Percentiles rank a stretch among this genome's conserved stretches.
phyloP scores from a whole-genome alignment of 805 yeast species.

The Tetrapisispora arboricola region DNA sequence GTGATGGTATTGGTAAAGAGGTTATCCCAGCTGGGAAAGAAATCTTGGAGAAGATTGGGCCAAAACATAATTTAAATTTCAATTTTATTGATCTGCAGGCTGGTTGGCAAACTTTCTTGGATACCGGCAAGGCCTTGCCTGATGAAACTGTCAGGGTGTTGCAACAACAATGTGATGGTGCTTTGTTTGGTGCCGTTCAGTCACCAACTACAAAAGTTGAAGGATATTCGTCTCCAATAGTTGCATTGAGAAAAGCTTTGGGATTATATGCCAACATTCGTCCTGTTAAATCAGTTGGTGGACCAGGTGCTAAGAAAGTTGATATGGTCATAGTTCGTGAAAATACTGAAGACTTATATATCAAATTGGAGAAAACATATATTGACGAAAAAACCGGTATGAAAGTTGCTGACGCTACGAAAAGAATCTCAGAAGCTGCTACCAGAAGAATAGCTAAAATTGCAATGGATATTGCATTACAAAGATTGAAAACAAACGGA shows the following conservation, averaged over 20 bases:
- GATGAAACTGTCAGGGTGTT: conserved; percentile 78
- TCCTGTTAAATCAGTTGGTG: conserved; percentile 90
- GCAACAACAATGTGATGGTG: conserved; percentile 85
- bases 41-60: conserved; percentile 71
- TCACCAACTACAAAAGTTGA: conserved; percentile 90
- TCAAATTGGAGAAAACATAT: conserved; percentile 80
- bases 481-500: conserved; percentile 69
- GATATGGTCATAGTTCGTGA: conserved; percentile 98
- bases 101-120: conserved; percentile 87
- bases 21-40: conserved; percentile 95
- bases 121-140: conserved; percentile 94
- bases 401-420: conserved; percentile 92
- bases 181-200: conserved; percentile 93
- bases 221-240: conserved; percentile 97
- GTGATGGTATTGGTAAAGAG: conserved; percentile 97
- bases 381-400: conserved; percentile 65
- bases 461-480: conserved; percentile 86
- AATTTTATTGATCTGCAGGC: conserved; percentile 85
- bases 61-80: conserved; percentile 66
- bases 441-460: conserved; percentile 77
- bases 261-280: conserved; percentile 95
- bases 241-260: conserved; percentile 91
- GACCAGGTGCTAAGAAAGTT: conserved; percentile 68
- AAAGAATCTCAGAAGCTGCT: conserved; percentile 87
- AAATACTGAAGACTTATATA: conserved; percentile 94